Conservation (phyloP, 768 basidiomycete genomes). For the Suillus subluteus region DNA sequence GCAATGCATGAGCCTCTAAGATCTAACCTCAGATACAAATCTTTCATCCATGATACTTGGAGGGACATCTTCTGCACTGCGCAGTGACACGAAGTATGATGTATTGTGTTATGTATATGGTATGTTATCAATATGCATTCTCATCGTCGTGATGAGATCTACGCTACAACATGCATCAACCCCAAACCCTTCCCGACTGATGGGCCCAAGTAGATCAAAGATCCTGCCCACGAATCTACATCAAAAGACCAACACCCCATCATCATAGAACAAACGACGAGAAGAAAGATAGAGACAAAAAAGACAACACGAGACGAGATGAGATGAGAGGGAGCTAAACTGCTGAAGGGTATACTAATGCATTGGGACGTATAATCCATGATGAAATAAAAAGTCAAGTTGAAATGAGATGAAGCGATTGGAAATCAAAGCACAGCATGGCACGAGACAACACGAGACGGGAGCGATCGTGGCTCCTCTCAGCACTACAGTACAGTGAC, state of each 20-base stretch:
- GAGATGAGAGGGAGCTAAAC: not conserved
- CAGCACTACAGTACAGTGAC: not conserved
- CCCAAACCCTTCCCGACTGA: not conserved
- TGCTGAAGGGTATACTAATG: conserved; percentile 3
- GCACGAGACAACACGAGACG: not conserved
- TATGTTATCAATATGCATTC: too few relatives aligned
- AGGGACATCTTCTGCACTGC: too few relatives aligned
- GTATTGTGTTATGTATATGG: too few relatives aligned
- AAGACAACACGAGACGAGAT: not conserved
- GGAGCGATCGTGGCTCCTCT: not conserved
- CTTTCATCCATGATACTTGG: too few relatives aligned
- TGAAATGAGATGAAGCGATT: not conserved
- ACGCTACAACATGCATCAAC: not conserved
- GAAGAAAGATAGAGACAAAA: not conserved
- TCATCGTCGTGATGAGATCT: too few relatives aligned
- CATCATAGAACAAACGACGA: not conserved
- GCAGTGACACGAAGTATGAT: too few relatives aligned
- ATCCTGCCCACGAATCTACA: not conserved
- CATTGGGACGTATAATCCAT: not conserved
- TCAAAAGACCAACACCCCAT: not conserved
- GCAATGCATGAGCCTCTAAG: too few relatives aligned
- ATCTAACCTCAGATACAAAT: too few relatives aligned
- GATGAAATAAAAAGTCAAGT: conserved; percentile 6
- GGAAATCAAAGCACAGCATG: not conserved
- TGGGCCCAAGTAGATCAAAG: not conserved